Evolutionary conservation across 331 rosid species (phyloP).

Genomic region (Ulmus americana): DNA sequence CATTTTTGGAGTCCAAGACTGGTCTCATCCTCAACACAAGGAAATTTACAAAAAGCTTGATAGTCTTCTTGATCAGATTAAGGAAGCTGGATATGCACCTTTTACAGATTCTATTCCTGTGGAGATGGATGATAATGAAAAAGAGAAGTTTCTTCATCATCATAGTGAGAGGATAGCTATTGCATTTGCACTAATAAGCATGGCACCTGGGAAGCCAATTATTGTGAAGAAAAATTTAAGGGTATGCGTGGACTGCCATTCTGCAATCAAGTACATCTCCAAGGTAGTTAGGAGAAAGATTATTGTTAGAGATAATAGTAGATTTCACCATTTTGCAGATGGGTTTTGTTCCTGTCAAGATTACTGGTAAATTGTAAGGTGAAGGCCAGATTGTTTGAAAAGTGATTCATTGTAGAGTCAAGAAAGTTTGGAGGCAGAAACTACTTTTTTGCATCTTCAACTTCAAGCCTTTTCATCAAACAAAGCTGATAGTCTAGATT

Average conservation of each 20-base stretch:
- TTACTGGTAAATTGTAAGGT: slow-evolving; percentile 23
- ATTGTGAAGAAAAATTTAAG: slow-evolving; percentile 33
- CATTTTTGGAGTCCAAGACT: slow-evolving; percentile 27
- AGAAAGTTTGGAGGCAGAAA: not conserved
- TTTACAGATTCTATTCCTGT: slow-evolving; percentile 13
- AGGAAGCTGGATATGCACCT: slow-evolving; percentile 33
- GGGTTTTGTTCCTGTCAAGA: slow-evolving; percentile 31
- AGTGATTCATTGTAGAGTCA: not conserved
- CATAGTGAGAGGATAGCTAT: slow-evolving; percentile 34
- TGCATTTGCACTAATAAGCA: slow-evolving; percentile 26
- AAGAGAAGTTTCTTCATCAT: slow-evolving; percentile 28
- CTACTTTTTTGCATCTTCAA: not conserved
- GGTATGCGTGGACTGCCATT: slow-evolving; percentile 31
- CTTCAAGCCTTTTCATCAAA: too few relatives aligned
- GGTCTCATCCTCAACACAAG: slow-evolving; percentile 30
- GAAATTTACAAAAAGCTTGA: slow-evolving; percentile 28
- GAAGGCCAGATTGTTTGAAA: not conserved
- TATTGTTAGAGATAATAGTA: slow-evolving; percentile 26
- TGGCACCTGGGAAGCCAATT: slow-evolving; percentile 25
- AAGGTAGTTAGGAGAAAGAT: slow-evolving; percentile 27
- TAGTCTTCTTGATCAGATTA: slow-evolving; percentile 21
- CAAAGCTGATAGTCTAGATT: too few relatives aligned
- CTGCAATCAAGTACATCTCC: slow-evolving; percentile 34
- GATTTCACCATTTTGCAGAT: slow-evolving; percentile 31
- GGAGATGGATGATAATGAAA: slow-evolving; percentile 14